Conservation (phyloP, 495 filamentous ascomycete genomes). For the Neurospora sp. region DNA sequence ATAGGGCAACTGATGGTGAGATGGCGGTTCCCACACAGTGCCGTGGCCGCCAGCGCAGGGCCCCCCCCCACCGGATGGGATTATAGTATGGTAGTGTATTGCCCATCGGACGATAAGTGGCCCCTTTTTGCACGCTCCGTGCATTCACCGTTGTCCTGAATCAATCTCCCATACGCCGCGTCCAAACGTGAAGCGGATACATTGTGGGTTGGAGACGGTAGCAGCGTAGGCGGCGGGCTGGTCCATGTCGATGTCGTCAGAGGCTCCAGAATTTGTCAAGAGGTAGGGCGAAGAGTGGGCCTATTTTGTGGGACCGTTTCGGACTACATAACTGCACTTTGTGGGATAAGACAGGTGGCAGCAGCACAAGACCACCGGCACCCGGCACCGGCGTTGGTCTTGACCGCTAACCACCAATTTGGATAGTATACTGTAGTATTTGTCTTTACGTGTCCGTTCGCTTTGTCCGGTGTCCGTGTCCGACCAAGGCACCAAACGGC, state of each 20-base stretch:
- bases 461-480: neutral
- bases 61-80: neutral
- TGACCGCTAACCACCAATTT: neutral
- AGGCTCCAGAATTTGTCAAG: neutral
- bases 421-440: neutral
- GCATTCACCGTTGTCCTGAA: constrained; percentile 1
- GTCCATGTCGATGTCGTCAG: constrained; percentile 23
- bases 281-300: neutral
- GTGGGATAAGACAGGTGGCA: neutral
- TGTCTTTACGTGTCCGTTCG: neutral
- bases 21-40: neutral
- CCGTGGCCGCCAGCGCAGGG: neutral
- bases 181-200: neutral
- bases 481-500: neutral
- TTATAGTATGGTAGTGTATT: neutral
- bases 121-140: neutral
- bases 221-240: neutral
- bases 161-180: neutral
- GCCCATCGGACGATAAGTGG: neutral
- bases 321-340: neutral
- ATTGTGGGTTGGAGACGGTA: neutral
- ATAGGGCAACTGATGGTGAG: neutral
- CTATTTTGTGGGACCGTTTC: neutral
- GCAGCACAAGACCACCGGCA: neutral
- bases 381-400: neutral